Conservation (phyloP, 345 rosid species). For the Pseudoturritis turrita region DNA sequence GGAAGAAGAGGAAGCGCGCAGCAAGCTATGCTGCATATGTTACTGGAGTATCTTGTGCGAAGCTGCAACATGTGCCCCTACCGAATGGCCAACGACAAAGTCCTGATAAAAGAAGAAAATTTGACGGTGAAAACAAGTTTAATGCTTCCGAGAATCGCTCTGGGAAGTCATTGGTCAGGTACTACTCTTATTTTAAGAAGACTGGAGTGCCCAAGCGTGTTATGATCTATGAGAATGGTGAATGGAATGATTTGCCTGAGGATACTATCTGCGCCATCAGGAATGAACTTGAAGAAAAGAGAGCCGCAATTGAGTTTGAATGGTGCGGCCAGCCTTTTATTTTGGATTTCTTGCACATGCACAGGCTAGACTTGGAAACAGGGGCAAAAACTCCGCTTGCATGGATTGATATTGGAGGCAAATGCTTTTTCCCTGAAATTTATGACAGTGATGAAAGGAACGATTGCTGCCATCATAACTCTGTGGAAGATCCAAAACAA, state of each 20-base stretch:
- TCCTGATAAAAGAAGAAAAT: constrained; percentile 50
- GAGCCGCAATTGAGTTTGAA: constrained; percentile 57
- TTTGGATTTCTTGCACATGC: constrained; percentile 87
- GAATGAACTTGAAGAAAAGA: constrained; percentile 61
- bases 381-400: constrained; percentile 67
- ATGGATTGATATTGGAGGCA: constrained; percentile 84
- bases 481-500: constrained; percentile 28
- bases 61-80: constrained; percentile 33
- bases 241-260: constrained; percentile 71
- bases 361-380: constrained; percentile 56
- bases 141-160: constrained; percentile 25
- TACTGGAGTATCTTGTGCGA: constrained; percentile 37
- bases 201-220: constrained; percentile 64
- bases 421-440: constrained; percentile 81
- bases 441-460: constrained; percentile 38
- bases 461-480: constrained; percentile 37
- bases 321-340: constrained; percentile 41
- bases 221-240: constrained; percentile 70
- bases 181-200: constrained; percentile 65
- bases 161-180: constrained; percentile 47
- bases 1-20: constrained; percentile 52
- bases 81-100: constrained; percentile 23
- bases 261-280: constrained; percentile 34
- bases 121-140: constrained; percentile 34
- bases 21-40: constrained; percentile 32